Evolutionary conservation across 805 yeast species (phyloP).

Genomic region (Lipomyces sp.): DNA sequence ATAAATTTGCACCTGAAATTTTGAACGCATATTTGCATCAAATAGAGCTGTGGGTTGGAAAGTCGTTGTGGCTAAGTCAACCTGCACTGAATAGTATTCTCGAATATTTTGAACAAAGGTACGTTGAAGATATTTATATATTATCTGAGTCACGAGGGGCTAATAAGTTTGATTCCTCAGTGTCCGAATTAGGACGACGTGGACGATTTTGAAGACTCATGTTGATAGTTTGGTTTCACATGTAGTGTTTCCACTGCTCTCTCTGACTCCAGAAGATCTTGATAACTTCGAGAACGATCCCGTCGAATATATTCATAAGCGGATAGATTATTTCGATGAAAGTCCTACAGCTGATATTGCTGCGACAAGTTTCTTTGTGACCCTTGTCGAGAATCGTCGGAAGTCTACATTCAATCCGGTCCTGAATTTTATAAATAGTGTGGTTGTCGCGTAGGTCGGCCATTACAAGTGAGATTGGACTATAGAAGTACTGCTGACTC

Average conservation of each 20-base stretch:
- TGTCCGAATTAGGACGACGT: slow-evolving; percentile 56
- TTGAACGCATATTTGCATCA: slow-evolving; percentile 60
- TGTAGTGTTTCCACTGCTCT: slow-evolving; percentile 70
- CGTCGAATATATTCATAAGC: slow-evolving; percentile 75
- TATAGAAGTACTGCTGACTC: no score
- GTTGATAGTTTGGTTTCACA: slow-evolving; percentile 62
- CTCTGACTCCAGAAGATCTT: slow-evolving; percentile 63
- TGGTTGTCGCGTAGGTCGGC: no score
- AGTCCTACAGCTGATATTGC: slow-evolving; percentile 70
- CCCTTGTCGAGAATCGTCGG: slow-evolving; percentile 67
- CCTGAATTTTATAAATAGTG: slow-evolving; percentile 55
- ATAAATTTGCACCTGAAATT: slow-evolving; percentile 69
- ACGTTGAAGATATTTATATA: no score
- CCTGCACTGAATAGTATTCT: slow-evolving; percentile 59
- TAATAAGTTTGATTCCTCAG: slow-evolving; percentile 61
- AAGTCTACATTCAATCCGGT: slow-evolving; percentile 59
- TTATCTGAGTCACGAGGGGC: not conserved
- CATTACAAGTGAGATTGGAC: no score
- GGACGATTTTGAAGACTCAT: slow-evolving; percentile 66
- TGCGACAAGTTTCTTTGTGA: slow-evolving; percentile 67
- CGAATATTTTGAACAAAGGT: slow-evolving; percentile 22
- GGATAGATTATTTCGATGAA: slow-evolving; percentile 61
- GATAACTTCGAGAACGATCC: slow-evolving; percentile 85
- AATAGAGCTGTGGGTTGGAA: slow-evolving; percentile 69
- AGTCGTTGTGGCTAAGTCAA: slow-evolving; percentile 64